Evolutionary conservation across 2,329 filamentous ascomycete genomes (phyloP).

Genomic region (Exophiala aquamarina): DNA sequence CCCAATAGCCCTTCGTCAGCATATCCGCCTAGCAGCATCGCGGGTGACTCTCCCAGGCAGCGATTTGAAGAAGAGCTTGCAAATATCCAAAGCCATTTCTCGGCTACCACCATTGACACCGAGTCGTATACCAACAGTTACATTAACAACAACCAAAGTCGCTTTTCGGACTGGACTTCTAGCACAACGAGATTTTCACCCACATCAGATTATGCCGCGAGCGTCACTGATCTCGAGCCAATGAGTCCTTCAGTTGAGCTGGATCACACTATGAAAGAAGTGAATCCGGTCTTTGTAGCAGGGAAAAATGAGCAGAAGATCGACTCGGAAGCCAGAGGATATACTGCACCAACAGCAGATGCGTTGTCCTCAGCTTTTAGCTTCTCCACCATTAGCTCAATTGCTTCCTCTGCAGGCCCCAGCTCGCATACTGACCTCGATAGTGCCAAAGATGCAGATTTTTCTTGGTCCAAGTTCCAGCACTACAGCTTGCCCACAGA

Average conservation of each 20-base stretch:
- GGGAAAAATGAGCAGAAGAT: slow-evolving; percentile 5
- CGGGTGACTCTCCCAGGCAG: slow-evolving; percentile 10
- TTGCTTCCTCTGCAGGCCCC: slow-evolving; percentile 22
- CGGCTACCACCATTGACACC: slow-evolving; percentile 27
- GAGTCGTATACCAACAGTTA: slow-evolving; percentile 16
- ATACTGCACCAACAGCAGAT: slow-evolving; percentile 29
- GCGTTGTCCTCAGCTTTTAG: slow-evolving; percentile 31
- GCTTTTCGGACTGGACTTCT: slow-evolving; percentile 42
- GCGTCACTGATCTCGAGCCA: slow-evolving; percentile 22
- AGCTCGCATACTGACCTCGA: slow-evolving; percentile 20
- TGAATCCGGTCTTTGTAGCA: slow-evolving; percentile 1
- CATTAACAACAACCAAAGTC: slow-evolving; percentile 33
- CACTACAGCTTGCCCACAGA: slow-evolving; percentile 26
- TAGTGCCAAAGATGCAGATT: slow-evolving; percentile 12
- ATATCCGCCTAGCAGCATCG: slow-evolving; percentile 23
- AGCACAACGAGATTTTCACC: slow-evolving; percentile 33
- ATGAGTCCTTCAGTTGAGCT: slow-evolving; percentile 15
- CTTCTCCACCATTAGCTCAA: slow-evolving; percentile 39
- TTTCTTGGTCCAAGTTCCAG: slow-evolving; percentile 21
- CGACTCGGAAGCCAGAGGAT: slow-evolving; percentile 12
- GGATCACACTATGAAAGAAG: slow-evolving; percentile 1
- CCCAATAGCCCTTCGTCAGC: slow-evolving; percentile 49
- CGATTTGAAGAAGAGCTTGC: slow-evolving; percentile 11
- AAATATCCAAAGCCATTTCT: slow-evolving; percentile 28
- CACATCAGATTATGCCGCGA: slow-evolving; percentile 19